These are phyloP conservation scores for Fraxinus latifolia DNA, from an alignment of 305 asterid species.

Conservation along the genomic window DNA sequence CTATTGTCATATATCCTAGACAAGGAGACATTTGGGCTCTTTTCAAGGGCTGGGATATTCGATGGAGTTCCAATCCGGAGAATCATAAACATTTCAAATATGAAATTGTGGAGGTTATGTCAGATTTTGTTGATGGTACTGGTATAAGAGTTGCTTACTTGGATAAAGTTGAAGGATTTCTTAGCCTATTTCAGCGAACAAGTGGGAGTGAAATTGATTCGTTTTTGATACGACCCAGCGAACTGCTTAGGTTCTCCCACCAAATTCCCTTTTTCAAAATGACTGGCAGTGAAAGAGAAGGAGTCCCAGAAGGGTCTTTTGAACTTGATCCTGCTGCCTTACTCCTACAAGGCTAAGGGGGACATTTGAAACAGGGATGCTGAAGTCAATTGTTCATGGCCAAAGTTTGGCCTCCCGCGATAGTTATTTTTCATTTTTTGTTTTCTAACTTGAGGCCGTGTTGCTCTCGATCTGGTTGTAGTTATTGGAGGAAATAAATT, in stretches of 20 bases:
- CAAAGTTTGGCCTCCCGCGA: slow-evolving; percentile 2
- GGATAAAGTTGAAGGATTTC: slow-evolving; percentile 64
- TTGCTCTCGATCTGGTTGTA: background rate
- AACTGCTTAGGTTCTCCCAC: slow-evolving; percentile 66
- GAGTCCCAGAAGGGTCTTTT: slow-evolving; percentile 66
- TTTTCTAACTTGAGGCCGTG: background rate
- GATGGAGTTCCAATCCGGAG: slow-evolving; percentile 53
- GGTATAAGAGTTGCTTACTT: slow-evolving; percentile 53
- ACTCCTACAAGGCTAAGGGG: slow-evolving; percentile 36
- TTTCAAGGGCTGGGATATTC: slow-evolving; percentile 55
- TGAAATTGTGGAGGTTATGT: slow-evolving; percentile 69
- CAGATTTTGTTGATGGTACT: slow-evolving; percentile 40
- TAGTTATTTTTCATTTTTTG: background rate
- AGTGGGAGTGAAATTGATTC: slow-evolving; percentile 23
- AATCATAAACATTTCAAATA: slow-evolving; percentile 40
- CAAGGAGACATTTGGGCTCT: slow-evolving; percentile 80
- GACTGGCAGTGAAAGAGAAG: slow-evolving; percentile 62
- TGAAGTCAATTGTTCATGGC: slow-evolving; percentile 13
- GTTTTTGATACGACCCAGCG: slow-evolving; percentile 36
- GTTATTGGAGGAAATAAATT: background rate
- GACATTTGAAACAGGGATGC: slow-evolving; percentile 12
- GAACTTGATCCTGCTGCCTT: slow-evolving; percentile 80
- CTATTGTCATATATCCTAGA: slow-evolving; percentile 51
- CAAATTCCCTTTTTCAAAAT: slow-evolving; percentile 52
- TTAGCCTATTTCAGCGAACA: slow-evolving; percentile 56